These are phyloP conservation scores for Litchi chinensis DNA, from an alignment of 345 rosid species.

Conservation along the genomic window DNA sequence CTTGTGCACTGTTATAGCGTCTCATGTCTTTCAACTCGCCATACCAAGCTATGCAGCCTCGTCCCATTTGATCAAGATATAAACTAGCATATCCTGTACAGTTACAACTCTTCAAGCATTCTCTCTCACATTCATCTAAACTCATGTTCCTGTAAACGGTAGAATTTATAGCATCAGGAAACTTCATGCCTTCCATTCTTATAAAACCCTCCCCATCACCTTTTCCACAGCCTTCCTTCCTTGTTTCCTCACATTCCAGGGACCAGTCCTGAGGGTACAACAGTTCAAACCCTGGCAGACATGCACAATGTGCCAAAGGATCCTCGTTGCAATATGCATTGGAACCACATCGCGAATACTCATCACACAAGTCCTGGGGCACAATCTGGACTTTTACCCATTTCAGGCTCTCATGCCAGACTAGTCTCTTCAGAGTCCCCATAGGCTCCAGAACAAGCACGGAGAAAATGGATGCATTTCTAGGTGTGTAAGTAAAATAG, in stretches of 20 bases:
- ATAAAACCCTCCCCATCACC: constrained; percentile 10
- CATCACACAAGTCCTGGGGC: constrained; percentile 28
- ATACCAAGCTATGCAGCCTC: neutral
- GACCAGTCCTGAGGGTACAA: neutral
- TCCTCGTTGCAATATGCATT: constrained; percentile 13
- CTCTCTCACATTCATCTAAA: constrained; percentile 4
- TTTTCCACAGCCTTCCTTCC: neutral
- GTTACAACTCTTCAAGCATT: constrained; percentile 14
- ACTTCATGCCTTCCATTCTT: neutral
- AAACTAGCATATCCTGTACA: neutral
- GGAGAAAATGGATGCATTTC: neutral
- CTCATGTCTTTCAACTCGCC: constrained; percentile 2
- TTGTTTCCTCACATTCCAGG: neutral
- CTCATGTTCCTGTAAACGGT: neutral
- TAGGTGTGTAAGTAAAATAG: neutral
- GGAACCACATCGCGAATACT: constrained; percentile 21
- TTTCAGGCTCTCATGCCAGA: constrained; percentile 4
- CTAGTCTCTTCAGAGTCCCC: neutral
- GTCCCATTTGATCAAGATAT: neutral
- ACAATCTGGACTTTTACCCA: constrained; percentile 11
- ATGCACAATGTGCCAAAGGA: neutral
- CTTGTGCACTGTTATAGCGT: neutral
- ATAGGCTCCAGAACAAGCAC: neutral
- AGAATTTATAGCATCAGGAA: neutral
- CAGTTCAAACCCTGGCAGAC: constrained; percentile 23